Percentiles rank a stretch among this genome's conserved stretches.
phyloP scores from a whole-genome alignment of 139 green algal genomes.

The Trebouxia sp. region DNA sequence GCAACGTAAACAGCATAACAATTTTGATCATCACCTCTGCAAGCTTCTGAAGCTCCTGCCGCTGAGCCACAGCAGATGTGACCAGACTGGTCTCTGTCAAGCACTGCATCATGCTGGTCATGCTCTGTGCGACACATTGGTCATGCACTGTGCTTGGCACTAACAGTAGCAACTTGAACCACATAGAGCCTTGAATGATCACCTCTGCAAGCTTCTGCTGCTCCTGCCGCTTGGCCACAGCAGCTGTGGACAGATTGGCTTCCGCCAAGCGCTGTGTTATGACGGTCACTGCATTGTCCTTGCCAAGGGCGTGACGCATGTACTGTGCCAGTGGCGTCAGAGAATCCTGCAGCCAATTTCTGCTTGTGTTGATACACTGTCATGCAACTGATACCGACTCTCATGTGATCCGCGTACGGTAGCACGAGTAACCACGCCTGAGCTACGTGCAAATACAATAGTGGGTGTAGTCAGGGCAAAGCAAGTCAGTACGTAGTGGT shows the following conservation, averaged over 20 bases:
- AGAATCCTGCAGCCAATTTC: constrained; percentile 40
- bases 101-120: constrained; percentile 10
- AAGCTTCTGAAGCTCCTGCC: constrained; percentile 31
- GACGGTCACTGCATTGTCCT: constrained; percentile 23
- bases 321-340: constrained; percentile 31
- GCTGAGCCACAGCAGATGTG: not conserved
- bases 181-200: not conserved
- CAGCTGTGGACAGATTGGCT: constrained; percentile 42
- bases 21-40: too few species aligned
- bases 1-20: not conserved
- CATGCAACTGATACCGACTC: too few species aligned
- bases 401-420: too few species aligned
- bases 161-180: not conserved
- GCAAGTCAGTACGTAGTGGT: too few species aligned
- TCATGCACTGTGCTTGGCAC: too few species aligned
- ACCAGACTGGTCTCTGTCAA: constrained; percentile 45
- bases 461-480: too few species aligned
- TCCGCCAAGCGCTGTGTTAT: constrained; percentile 35
- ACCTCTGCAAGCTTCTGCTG: constrained; percentile 27
- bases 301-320: constrained; percentile 33
- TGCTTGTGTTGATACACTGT: too few species aligned
- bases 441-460: too few species aligned
- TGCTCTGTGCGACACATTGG: constrained; percentile 29
- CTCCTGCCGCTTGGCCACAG: constrained; percentile 28
- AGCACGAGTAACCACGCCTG: too few species aligned